Conservation (phyloP, 495 filamentous ascomycete genomes). For the Penicillium paradoxum region DNA sequence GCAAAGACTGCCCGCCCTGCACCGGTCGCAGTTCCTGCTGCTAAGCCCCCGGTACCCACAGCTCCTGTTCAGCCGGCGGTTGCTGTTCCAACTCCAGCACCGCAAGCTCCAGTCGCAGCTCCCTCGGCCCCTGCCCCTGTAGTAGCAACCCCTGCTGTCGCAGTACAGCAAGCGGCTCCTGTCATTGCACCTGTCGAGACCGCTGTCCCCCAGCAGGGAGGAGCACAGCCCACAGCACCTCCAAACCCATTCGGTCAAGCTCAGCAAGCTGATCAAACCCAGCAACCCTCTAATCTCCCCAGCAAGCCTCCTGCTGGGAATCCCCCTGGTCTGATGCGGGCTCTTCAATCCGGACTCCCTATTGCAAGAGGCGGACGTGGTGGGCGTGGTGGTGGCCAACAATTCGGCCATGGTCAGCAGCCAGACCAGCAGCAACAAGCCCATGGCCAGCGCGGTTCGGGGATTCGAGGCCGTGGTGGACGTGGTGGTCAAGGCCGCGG, state of each 20-base stretch:
- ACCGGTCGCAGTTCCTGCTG: constrained; percentile 32
- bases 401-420: constrained; percentile 29
- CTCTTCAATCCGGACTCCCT: constrained; percentile 48
- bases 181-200: constrained; percentile 14
- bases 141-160: neutral
- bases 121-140: neutral
- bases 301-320: constrained; percentile 38
- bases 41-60: constrained; percentile 27
- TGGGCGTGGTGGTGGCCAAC: constrained; percentile 29
- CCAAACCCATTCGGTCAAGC: constrained; percentile 32
- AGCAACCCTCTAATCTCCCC: constrained; percentile 27
- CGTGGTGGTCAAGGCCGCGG: constrained; percentile 44
- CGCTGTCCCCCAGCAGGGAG: constrained; percentile 10
- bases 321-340: constrained; percentile 32
- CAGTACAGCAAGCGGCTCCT: neutral
- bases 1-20: constrained; percentile 66
- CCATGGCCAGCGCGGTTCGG: constrained; percentile 34
- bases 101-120: neutral
- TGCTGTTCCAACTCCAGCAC: constrained; percentile 8
- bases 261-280: constrained; percentile 27
- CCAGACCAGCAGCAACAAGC: constrained; percentile 9
- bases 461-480: constrained; percentile 44
- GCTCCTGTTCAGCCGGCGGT: constrained; percentile 1
- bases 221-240: constrained; percentile 13
- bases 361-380: constrained; percentile 38